Percentiles rank a stretch among this genome's conserved stretches.
Evolutionary conservation across 2,329 filamentous ascomycete species (phyloP).

Genomic region (Aspergillus fumigatus): DNA sequence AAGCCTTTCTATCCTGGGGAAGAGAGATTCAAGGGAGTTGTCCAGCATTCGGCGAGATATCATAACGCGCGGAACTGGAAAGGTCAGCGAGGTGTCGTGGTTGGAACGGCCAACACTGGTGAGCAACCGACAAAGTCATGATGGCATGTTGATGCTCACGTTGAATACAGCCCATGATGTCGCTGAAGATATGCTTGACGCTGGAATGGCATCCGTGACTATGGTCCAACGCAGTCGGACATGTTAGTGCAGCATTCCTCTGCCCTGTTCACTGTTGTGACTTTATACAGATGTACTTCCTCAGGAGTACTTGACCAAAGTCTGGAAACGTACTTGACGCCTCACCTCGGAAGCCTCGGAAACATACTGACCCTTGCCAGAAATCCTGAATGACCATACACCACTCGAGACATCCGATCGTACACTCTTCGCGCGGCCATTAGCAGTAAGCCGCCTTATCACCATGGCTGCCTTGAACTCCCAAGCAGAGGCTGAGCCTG

Average conservation of each 20-base stretch:
- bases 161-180: constrained; percentile 38
- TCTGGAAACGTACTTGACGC: neutral
- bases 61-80: constrained; percentile 23
- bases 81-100: constrained; percentile 43
- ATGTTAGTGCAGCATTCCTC: constrained; percentile 7
- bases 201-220: constrained; percentile 40
- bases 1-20: neutral
- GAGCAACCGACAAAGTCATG: neutral
- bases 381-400: neutral
- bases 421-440: constrained; percentile 11
- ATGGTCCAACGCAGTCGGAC: constrained; percentile 45
- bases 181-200: constrained; percentile 45
- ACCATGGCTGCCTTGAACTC: constrained; percentile 24
- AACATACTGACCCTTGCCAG: neutral
- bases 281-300: neutral
- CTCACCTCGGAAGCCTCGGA: neutral
- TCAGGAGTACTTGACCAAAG: neutral
- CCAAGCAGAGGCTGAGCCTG: constrained; percentile 29
- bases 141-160: neutral
- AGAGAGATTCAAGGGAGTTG: constrained; percentile 32
- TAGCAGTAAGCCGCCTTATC: constrained; percentile 25
- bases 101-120: constrained; percentile 47
- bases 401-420: neutral
- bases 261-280: constrained; percentile 3
- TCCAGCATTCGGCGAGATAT: constrained; percentile 34